These are phyloP conservation scores for Plasmopara viticola DNA, from an alignment of 352 stramenopile genomes.

Conservation along the genomic window DNA sequence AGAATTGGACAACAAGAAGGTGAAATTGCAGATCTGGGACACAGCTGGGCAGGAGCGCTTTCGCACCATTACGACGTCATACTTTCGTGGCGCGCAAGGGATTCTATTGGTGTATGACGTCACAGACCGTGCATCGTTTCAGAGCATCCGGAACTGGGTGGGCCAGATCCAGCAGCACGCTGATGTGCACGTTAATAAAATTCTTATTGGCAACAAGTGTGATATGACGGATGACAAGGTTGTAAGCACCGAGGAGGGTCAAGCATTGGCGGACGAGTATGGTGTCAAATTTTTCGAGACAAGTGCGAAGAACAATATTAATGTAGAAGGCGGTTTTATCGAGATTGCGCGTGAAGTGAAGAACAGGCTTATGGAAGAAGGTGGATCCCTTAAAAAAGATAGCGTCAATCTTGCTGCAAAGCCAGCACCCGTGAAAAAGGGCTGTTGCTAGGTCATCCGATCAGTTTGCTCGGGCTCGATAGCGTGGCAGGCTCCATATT, in stretches of 20 bases:
- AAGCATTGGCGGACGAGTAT: constrained; percentile 92
- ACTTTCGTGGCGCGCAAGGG: constrained; percentile 97
- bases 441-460: constrained; percentile 66
- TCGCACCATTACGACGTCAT: constrained; percentile 98
- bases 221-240: constrained; percentile 97
- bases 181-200: constrained; percentile 99
- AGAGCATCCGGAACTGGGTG: constrained; percentile 98
- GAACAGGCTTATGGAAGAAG: constrained; percentile 86
- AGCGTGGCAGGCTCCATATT: constrained; percentile 14
- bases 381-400: constrained; percentile 81
- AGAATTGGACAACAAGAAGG: constrained; percentile 93
- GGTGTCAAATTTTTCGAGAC: constrained; percentile 95
- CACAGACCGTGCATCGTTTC: constrained; percentile 95
- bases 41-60: constrained; percentile 98
- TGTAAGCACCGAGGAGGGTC: constrained; percentile 91
- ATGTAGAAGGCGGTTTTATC: constrained; percentile 89
- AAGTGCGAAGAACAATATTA: constrained; percentile 94
- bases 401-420: constrained; percentile 78
- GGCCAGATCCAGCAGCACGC: constrained; percentile 97
- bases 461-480: constrained; percentile 23
- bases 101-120: constrained; percentile 99
- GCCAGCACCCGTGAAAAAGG: constrained; percentile 68
- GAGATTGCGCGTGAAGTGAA: constrained; percentile 87
- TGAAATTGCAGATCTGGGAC: constrained; percentile 99
- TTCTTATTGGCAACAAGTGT: constrained; percentile 99